phyloP scores from a whole-genome alignment of 345 rosid genomes.

The Anacardium occidentale region DNA sequence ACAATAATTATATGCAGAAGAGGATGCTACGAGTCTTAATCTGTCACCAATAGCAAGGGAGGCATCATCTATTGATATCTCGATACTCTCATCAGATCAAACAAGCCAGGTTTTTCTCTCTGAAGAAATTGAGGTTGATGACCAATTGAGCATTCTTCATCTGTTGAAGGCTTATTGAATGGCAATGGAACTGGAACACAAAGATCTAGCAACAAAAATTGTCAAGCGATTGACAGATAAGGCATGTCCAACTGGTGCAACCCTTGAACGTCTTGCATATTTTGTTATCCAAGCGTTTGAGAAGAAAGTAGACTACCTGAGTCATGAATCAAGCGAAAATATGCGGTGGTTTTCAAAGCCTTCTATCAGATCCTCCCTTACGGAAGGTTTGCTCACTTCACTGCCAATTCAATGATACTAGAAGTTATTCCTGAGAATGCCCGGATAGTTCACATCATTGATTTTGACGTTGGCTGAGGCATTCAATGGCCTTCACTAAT shows the following conservation, averaged over 20 bases:
- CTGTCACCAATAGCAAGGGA: constrained; percentile 11
- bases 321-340: constrained; percentile 32
- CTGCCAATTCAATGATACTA: constrained; percentile 43
- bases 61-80: constrained; percentile 14
- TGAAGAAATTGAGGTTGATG: constrained; percentile 27
- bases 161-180: constrained; percentile 46
- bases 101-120: constrained; percentile 24
- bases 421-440: constrained; percentile 33
- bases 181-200: constrained; percentile 35
- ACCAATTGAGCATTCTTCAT: constrained; percentile 27
- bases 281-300: constrained; percentile 35
- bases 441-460: constrained; percentile 27
- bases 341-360: constrained; percentile 32
- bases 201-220: constrained; percentile 28
- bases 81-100: neutral
- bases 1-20: constrained; percentile 5
- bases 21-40: constrained; percentile 21
- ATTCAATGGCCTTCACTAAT: constrained; percentile 47
- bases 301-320: constrained; percentile 23
- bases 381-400: constrained; percentile 44
- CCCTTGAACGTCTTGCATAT: constrained; percentile 26
- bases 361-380: constrained; percentile 40
- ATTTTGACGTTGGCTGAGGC: constrained; percentile 41
- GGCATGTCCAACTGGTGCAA: constrained; percentile 27
- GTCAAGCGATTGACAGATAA: constrained; percentile 22